Base-by-base conservation (phyloP, 768 basidiomycete genomes). In the Macrolepiota dolichaula region DNA sequence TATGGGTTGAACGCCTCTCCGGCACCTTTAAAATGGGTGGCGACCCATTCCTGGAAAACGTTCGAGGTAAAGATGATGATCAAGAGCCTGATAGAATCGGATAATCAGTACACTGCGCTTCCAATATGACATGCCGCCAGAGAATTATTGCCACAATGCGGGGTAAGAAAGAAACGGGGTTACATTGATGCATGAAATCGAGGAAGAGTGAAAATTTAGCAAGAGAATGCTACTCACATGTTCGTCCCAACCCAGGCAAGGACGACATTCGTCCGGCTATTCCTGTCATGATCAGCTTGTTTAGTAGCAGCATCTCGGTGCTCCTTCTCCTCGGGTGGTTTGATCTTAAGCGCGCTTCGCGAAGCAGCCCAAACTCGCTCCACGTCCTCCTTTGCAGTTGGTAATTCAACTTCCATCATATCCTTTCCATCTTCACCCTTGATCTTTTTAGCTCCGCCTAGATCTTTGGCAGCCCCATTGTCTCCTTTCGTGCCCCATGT, bases 401-500 rank as follows among this genome's bases (percentile, higher is more conserved):
- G 88, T 13, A 96, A 70, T 67, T 92, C 89, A 50, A 96, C 89
- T 72, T 95, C 94, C 77, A 94, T 83, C 67, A 95, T 76, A 50
- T 91, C 91, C 67, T 95, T 89, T 55, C 94, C 94, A 70, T 88
- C 87, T 37, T 89, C 87, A 57, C 84, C 85, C 76, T 91, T 89
- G 62, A 93, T 80, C 73, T 94, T 95, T 80, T 94, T 95, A 1
- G 93, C 94, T 10, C 89, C 86, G 59, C 94, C 94, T 11, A 96
- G 82, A 70, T 96, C 94, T 73, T 96, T 95, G 13, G 86, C 77
- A 11, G 92, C 77, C 42, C 91, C 90, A 66, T 95, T 94, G 76
- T 95, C 92, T 63, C 94, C 94, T 70, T 96, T 94, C 29, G 94
- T 96, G 62, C 94, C 94, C 94, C 89, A 91, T 35, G 88, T 89